Base-by-base conservation (phyloP, 169 alveolate species). In the Cryptosporidium meleagridis region DNA sequence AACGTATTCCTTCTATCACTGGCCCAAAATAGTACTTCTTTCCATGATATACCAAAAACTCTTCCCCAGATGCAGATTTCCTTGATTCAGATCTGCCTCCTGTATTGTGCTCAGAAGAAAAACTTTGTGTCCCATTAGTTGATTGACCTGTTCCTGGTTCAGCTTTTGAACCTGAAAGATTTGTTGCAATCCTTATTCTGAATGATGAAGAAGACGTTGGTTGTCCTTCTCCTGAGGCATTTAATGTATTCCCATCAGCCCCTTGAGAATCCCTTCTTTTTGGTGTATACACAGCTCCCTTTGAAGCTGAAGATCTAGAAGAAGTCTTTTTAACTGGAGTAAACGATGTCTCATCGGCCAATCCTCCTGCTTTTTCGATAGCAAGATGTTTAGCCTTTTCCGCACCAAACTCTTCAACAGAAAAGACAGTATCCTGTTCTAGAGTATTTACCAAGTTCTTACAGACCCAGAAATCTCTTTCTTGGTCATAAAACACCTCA, bases 1-100 rank as follows among this genome's bases (percentile, higher is more conserved):
- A 80, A 23, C 89, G 61, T n/a, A 80, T 65, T 37, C 89, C 89
- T 23, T 80, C 89, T n/a, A 80, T 65, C 26, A 80, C 75, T 3
- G 89, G 89, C 12, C 89, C 89, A 48, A 80, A 80, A n/a, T 62
- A 80, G 69, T 80, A 80, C n/a, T 80, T 80, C 18, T 80, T 80
- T 31, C 89, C 89, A 29, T 80, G 89, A 18, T 62, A 62, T 29
- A 80, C 75, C 75, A 80, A 29, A 39, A 65, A 80, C 33, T 80
- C 89, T 18, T 80, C 89, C 48, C 53, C 55, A 29, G 59, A 41
- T n/a, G 75, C 69, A 2, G 68, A 26, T 29, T 51, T 80, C 53
- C 87, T 61, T 16, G 89, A 65, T 9, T 80, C 89, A 18, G 69
- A 29, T 45, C 68, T 80, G 10, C 65, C 68, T 61, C 69, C 59